These are phyloP conservation scores for Geotrichum reessii DNA, from an alignment of 1,139 yeast genomes.

Conservation along the genomic window DNA sequence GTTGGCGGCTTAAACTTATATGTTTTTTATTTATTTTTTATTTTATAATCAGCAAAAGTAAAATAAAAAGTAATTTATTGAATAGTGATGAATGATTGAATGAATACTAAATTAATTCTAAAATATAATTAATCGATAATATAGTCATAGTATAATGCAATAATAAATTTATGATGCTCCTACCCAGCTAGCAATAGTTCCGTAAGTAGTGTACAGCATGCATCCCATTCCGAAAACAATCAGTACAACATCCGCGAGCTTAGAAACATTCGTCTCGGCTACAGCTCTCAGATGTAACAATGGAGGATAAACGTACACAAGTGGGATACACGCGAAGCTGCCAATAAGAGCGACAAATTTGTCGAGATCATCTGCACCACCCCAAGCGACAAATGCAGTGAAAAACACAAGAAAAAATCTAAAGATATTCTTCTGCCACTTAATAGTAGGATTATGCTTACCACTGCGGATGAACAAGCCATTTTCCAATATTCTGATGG, in stretches of 20 bases:
- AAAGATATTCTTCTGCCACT: slow-evolving; percentile 80
- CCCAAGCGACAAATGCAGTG: slow-evolving; percentile 65
- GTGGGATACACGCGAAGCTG: slow-evolving; percentile 90
- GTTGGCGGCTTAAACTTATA: too few species aligned
- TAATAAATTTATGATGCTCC: background rate
- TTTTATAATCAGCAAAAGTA: background rate
- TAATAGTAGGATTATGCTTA: slow-evolving; percentile 58
- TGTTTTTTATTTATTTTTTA: too few species aligned
- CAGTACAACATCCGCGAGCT: slow-evolving; percentile 39
- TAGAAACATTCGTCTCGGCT: slow-evolving; percentile 27
- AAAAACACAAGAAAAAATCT: slow-evolving; percentile 57
- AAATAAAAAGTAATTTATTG: background rate
- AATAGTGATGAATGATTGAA: background rate
- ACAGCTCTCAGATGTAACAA: slow-evolving; percentile 58
- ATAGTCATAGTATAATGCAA: background rate
- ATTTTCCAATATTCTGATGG: slow-evolving; percentile 71
- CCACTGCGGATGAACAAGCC: slow-evolving; percentile 61
- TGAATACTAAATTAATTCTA: background rate
- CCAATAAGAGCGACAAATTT: slow-evolving; percentile 91
- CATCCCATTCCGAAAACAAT: slow-evolving; percentile 44
- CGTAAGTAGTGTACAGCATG: slow-evolving; percentile 57
- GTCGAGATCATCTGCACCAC: slow-evolving; percentile 70
- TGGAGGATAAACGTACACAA: slow-evolving; percentile 93
- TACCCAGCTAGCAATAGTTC: slow-evolving; percentile 43
- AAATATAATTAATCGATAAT: background rate